phyloP scores from a whole-genome alignment of 2,329 filamentous ascomycete species.

The Rasamsonia emersonii region DNA sequence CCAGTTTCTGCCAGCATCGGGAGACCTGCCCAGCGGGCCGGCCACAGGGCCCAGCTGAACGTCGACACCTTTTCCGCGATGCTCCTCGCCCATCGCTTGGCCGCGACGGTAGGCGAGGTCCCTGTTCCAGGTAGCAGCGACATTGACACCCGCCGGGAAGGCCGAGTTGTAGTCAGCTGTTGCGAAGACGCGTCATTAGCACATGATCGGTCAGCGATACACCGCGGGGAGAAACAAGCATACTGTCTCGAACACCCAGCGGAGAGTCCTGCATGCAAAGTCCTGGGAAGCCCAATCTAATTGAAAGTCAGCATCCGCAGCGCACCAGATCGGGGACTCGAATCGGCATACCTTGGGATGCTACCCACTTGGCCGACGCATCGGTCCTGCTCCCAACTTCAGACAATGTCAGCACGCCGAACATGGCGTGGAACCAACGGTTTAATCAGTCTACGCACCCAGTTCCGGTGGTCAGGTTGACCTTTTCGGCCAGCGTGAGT shows the following conservation, averaged over 20 bases:
- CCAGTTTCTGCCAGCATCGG: slow-evolving; percentile 64
- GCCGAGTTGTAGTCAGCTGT: slow-evolving; percentile 71
- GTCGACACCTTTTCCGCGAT: slow-evolving; percentile 65
- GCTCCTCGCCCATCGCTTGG: slow-evolving; percentile 65
- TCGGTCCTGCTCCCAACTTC: slow-evolving; percentile 58
- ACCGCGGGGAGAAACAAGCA: slow-evolving; percentile 10
- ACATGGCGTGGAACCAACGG: too few relatives aligned
- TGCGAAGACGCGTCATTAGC: background rate
- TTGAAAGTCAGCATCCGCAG: too few relatives aligned
- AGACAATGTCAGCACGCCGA: slow-evolving; percentile 9
- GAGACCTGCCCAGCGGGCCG: slow-evolving; percentile 60
- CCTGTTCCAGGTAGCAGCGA: slow-evolving; percentile 76
- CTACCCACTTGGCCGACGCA: slow-evolving; percentile 65
- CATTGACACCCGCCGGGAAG: slow-evolving; percentile 69
- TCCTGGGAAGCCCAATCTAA: slow-evolving; percentile 49
- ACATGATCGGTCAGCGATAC: background rate
- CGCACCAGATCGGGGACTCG: too few relatives aligned
- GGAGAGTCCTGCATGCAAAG: slow-evolving; percentile 86
- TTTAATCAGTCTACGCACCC: slow-evolving; percentile 62
- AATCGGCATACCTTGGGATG: slow-evolving; percentile 30
- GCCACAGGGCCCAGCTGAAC: slow-evolving; percentile 70
- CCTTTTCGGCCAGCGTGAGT: slow-evolving; percentile 77
- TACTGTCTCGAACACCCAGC: slow-evolving; percentile 63
- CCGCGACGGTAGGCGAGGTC: slow-evolving; percentile 60
- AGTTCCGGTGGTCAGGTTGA: slow-evolving; percentile 87